Evolutionary conservation across 768 basidiomycete genomes (phyloP), one percentile per base, ranked within the genome.

Genomic region (Hydnum rufescens): DNA sequence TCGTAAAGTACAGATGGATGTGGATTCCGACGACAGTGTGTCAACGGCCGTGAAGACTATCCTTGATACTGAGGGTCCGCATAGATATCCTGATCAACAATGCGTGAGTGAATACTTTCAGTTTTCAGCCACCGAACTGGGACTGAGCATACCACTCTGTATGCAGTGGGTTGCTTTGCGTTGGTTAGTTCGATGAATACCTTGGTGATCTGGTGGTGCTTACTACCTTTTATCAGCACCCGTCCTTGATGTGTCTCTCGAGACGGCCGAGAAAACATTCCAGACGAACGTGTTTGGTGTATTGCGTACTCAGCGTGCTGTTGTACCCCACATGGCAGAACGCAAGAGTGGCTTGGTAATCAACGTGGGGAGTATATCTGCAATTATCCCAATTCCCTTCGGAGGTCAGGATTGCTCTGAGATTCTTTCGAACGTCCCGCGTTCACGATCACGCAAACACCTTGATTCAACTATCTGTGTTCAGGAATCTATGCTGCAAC

Each of bases 281-380:
- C 63, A 66, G 6, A 60, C 62, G 18, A 67, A 67, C 51, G 6
- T 66, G 6, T 66, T 67, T 42, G 62, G 59, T 2, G 57, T 50
- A 13, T 5, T 50, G 13, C 49, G 49, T 18, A 25, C 32, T 6
- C 6, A 8, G 13, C 6, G 25, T 8, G 29, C 16, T 16, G 30
- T 50, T 23, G 49, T 50, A 16, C 49, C 49, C 25, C 30, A 50
- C 23, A 50, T 50, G 49, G 49, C 49, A 25, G 23, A 19, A 18
- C 29, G 16, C 25, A 32, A 16, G 13, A 26, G 13, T 47, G 49
- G 49, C 6, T 30, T 50, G 6, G 49, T 50, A 5, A 31, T 50
- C 30, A 50, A 50, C 49, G 23, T 50, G 8, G 49, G 49, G 23
- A 31, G 23, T 16, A 50, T 50, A 16, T 8, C 49, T 32, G 30